Evolutionary conservation across 805 yeast species (phyloP).

Genomic region (Wilhelminamyces savonicus): DNA sequence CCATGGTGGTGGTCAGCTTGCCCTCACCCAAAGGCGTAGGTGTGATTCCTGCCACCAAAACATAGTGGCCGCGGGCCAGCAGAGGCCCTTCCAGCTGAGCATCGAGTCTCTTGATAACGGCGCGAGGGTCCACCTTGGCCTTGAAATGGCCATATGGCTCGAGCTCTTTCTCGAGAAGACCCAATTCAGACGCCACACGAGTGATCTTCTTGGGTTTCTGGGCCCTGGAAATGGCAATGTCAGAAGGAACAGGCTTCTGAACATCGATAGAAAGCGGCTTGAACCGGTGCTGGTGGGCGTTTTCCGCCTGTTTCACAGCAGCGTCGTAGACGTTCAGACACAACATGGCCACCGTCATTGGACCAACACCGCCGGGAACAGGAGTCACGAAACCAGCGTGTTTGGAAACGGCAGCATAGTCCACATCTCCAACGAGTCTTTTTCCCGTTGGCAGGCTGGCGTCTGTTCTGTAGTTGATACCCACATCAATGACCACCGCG

Average conservation of each 20-base stretch:
- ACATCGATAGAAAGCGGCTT: conserved; percentile 50
- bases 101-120: conserved; percentile 38
- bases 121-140: conserved; percentile 67
- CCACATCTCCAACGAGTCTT: conserved; percentile 93
- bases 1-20: conserved; percentile 93
- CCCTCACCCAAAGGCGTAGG: conserved; percentile 99
- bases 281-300: conserved; percentile 41
- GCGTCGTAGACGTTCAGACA: conserved; percentile 76
- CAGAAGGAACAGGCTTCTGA: conserved; percentile 75
- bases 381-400: conserved; percentile 79
- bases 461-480: conserved; percentile 85
- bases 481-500: conserved; percentile 87
- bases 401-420: conserved; percentile 58
- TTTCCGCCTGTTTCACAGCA: conserved; percentile 55
- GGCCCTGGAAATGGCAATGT: conserved; percentile 80
- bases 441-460: conserved; percentile 67
- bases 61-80: conserved; percentile 72
- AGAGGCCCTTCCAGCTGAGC: conserved; percentile 61
- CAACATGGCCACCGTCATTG: conserved; percentile 98
- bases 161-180: conserved; percentile 70
- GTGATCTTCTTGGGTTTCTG: conserved; percentile 82
- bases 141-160: conserved; percentile 87
- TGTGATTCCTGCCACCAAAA: conserved; percentile 93
- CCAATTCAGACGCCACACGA: conserved; percentile 72
- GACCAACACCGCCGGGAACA: conserved; percentile 99